phyloP scores from a whole-genome alignment of 768 basidiomycete genomes.

The Leccinum pellstonianum region DNA sequence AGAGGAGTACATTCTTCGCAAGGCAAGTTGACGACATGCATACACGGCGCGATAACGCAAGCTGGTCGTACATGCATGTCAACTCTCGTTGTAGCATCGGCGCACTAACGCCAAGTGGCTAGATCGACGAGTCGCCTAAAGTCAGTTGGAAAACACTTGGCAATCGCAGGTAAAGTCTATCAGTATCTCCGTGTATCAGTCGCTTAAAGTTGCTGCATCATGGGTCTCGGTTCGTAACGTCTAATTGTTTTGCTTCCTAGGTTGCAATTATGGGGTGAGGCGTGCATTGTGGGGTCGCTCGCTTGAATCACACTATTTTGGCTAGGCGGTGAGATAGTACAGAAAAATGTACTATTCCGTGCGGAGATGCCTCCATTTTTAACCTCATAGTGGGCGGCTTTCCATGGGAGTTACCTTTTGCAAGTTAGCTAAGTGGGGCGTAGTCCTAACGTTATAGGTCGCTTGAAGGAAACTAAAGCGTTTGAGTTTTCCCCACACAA shows the following conservation, averaged over 20 bases:
- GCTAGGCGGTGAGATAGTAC: constrained; percentile 71
- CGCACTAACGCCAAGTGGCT: constrained; percentile 17
- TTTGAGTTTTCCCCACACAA: constrained; percentile 65
- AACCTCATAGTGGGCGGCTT: constrained; percentile 53
- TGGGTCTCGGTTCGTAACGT: constrained; percentile 1
- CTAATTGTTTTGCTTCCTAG: constrained; percentile 35
- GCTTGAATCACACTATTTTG: constrained; percentile 6
- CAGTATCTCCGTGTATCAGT: neutral
- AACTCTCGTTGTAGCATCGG: constrained; percentile 3
- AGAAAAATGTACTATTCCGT: constrained; percentile 65
- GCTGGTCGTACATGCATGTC: neutral
- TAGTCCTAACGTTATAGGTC: constrained; percentile 76
- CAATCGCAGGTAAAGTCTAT: constrained; percentile 11
- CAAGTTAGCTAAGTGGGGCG: constrained; percentile 5
- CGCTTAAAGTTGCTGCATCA: constrained; percentile 2
- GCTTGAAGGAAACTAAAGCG: constrained; percentile 61
- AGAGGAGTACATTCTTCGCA: constrained; percentile 73
- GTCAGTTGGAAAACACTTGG: constrained; percentile 73
- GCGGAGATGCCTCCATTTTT: constrained; percentile 73
- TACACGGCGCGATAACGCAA: neutral
- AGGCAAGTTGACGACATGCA: constrained; percentile 44
- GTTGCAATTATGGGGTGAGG: constrained; percentile 68
- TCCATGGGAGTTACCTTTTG: constrained; percentile 1
- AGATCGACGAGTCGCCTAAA: constrained; percentile 80
- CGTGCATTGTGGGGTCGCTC: neutral